Conservation (phyloP, 2,329 filamentous ascomycete species). For the Tolypocladium sp. region DNA sequence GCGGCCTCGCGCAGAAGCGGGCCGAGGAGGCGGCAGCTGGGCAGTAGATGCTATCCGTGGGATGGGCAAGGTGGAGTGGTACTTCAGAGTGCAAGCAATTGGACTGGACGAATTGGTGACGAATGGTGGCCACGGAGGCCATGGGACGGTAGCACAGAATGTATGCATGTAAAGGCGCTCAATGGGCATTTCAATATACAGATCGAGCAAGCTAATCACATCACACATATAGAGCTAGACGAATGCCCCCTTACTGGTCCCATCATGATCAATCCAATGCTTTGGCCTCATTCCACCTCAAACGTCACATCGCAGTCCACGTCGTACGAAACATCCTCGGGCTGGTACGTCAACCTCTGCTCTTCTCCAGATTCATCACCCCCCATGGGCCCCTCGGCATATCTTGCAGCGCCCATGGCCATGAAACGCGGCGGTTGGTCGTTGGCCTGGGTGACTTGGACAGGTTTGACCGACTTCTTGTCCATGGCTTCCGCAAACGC, state of each 20-base stretch:
- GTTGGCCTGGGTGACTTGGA: not conserved
- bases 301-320: not conserved
- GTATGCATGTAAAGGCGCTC: not conserved
- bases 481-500: not conserved
- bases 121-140: no score
- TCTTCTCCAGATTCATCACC: not conserved
- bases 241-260: no score
- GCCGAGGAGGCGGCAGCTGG: conserved; percentile 8
- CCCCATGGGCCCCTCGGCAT: not conserved
- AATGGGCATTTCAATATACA: not conserved
- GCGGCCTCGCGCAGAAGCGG: conserved; percentile 23
- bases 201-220: not conserved
- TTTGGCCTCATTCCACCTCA: not conserved
- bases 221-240: no score
- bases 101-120: not conserved
- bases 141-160: not conserved
- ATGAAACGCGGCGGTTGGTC: not conserved
- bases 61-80: not conserved
- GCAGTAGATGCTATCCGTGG: not conserved
- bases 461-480: not conserved
- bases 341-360: not conserved
- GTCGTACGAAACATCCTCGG: not conserved
- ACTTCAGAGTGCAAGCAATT: not conserved
- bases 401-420: not conserved
- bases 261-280: not conserved